Evolutionary conservation across 78 protist species (phyloP).

Genomic region (Polysphondylium violaceum): DNA sequence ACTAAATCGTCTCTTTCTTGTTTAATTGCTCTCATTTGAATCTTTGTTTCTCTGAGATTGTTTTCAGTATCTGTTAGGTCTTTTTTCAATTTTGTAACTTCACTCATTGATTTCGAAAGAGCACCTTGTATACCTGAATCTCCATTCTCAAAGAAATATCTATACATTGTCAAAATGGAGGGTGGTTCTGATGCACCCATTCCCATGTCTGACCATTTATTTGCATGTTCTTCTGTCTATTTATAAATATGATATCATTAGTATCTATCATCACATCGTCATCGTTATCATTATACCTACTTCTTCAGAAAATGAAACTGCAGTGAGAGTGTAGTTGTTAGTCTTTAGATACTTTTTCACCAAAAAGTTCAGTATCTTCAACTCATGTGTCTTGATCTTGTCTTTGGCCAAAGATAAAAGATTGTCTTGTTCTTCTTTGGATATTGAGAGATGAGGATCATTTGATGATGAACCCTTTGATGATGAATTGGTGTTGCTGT

Average conservation of each 20-base stretch:
- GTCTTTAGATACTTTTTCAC: slow-evolving; percentile 23
- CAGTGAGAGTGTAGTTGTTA: slow-evolving; percentile 44
- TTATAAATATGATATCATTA: neutral
- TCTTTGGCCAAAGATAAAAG: slow-evolving; percentile 41
- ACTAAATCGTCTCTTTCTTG: slow-evolving; percentile 33
- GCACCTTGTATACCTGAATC: slow-evolving; percentile 72
- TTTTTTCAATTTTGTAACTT: slow-evolving; percentile 64
- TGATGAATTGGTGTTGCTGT: neutral
- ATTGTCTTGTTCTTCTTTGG: slow-evolving; percentile 27
- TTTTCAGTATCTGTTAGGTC: slow-evolving; percentile 47
- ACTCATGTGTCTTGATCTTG: slow-evolving; percentile 55
- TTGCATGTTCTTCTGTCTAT: slow-evolving; percentile 35
- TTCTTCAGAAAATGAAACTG: slow-evolving; percentile 66
- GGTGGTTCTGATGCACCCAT: slow-evolving; percentile 52
- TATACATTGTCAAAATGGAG: slow-evolving; percentile 50
- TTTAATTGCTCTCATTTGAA: neutral
- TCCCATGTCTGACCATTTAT: slow-evolving; percentile 38
- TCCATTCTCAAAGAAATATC: slow-evolving; percentile 76
- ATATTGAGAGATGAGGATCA: neutral
- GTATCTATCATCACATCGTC: neutral
- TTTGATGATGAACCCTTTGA: neutral
- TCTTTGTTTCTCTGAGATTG: slow-evolving; percentile 48
- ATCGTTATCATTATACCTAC: neutral
- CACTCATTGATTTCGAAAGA: slow-evolving; percentile 56
- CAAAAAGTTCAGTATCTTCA: slow-evolving; percentile 34